Base-by-base conservation (phyloP, 1,284 basidiomycete species). In the Pascua guehoae region DNA sequence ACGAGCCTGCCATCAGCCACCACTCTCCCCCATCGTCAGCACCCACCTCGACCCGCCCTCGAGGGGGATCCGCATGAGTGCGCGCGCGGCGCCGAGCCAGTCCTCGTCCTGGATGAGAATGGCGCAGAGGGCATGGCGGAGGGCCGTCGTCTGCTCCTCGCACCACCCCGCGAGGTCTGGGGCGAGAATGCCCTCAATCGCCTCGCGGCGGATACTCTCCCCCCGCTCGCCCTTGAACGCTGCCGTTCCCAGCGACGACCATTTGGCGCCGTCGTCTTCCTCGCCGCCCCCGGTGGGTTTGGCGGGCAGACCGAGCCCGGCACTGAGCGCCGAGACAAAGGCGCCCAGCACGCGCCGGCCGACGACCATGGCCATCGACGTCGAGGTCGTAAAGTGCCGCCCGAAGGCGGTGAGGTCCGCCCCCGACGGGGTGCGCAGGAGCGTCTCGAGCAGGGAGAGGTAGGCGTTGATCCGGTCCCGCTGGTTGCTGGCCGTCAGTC, bases 61-160 rank as follows among this genome's bases (percentile, higher is more conserved):
- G 41, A 96, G 80, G 1, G 91, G 89, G 46, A 97, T 91, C 41
- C 86, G 86, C 82, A 91, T 93, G 39, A 98, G 82, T 11, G 94
- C 88, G 45, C 85, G 85, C 1, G 96, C 96, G 14, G 96, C 92
- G 49, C 87, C 89, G 58, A 85, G 86, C 89, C 92, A 98, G 70
- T 92, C 91, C 72, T 98, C 92, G 56, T 93, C 89, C 4, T 81
- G 74, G 73, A 96, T 91, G n/a, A 95, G 81, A 17, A 96, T 79
- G 72, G 91, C 86, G 2, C 94, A 90, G 38, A 96, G 85, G 68
- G 93, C 86, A 67, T 91, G 88, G 50, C 92, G 82, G 57, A 98
- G 77, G 5, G 83, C 81, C 57, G 91, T 91, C 8, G 89, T 86
- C 91, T 96, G 92, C 76, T 98, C 93, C 74, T 98, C 95, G 71